Evolutionary conservation across 371 early-diverging fungal species (phyloP).

Genomic region (Phascolomyces articulosus): DNA sequence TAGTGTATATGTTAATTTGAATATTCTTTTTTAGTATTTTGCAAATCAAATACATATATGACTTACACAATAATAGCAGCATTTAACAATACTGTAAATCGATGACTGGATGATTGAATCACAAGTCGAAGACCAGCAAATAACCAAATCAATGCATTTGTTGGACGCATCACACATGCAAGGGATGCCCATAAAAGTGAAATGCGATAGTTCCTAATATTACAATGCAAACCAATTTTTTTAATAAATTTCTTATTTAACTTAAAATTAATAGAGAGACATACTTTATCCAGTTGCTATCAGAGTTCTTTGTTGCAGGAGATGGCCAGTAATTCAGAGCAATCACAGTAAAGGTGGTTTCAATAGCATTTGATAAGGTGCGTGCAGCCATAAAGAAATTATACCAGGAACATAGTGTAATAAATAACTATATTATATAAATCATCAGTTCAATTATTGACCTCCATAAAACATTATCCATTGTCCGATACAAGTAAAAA

Average conservation of each 20-base stretch:
- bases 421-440: constrained; percentile 58
- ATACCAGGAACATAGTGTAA: constrained; percentile 80
- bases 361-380: constrained; percentile 75
- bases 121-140: constrained; percentile 67
- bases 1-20: neutral
- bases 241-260: too few relatives aligned
- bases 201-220: constrained; percentile 35
- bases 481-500: neutral
- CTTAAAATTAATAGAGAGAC: neutral
- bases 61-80: constrained; percentile 39
- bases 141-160: constrained; percentile 83
- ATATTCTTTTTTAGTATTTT: too few relatives aligned
- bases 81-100: constrained; percentile 25
- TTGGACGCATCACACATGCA: constrained; percentile 85
- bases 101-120: constrained; percentile 12
- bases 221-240: too few relatives aligned
- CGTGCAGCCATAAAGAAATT: constrained; percentile 78
- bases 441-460: neutral
- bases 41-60: neutral
- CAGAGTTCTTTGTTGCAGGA: neutral
- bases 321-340: constrained; percentile 80
- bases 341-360: constrained; percentile 64
- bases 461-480: too few relatives aligned
- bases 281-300: constrained; percentile 2
- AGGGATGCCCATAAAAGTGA: constrained; percentile 72